Base-by-base conservation (phyloP, 2,329 filamentous ascomycete genomes). In the Colletotrichum musae region DNA sequence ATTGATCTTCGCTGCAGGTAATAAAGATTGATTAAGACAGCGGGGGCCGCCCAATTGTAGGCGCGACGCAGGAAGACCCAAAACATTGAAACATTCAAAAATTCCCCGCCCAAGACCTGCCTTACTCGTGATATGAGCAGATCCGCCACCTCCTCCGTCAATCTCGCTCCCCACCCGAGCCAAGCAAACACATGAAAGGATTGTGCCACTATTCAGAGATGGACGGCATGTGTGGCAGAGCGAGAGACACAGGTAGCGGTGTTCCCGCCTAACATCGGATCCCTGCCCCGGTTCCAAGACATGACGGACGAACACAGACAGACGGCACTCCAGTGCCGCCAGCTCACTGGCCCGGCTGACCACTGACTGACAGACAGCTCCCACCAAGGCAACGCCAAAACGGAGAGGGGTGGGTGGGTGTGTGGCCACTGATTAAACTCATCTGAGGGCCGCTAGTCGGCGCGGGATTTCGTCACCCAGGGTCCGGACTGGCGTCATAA, bases 391-490 rank as follows among this genome's bases (percentile, higher is more conserved):
- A 24, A 24, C 12, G 7, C 47, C 10, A 24, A n/a, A 2, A 16
- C 15, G 15, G 13, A 47, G 6, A 13, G 43, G 21, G 18, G n/a
- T 50, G 47, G 21, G 47, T 21, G n/a, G n/a, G 18, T 18, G 18
- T 18, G 56, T 32, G 13, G 28, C 64, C 64, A 68, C 59, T 43
- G 6, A 68, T 64, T 64, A 58, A 26, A 26, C 64, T 68, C 24
- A 45, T 10, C 9, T 4, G 32, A 10, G 32, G 64, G 50, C 12
- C 41, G 9, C 52, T 36, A 56, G 18, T 10, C 12, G 9, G 50
- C 41, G 53, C 61, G 62, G 62, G 48, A 70, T 70, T 67, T 62
- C 63, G 67, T 70, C 63, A 70, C 63, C 63, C 43, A 15, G 56
- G 51, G 51, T 51, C 58, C 52, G 24, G 57, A 52, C 67, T 70